Conservation (phyloP, 2,329 filamentous ascomycete species). For the Cercospora zeae-maydis region DNA sequence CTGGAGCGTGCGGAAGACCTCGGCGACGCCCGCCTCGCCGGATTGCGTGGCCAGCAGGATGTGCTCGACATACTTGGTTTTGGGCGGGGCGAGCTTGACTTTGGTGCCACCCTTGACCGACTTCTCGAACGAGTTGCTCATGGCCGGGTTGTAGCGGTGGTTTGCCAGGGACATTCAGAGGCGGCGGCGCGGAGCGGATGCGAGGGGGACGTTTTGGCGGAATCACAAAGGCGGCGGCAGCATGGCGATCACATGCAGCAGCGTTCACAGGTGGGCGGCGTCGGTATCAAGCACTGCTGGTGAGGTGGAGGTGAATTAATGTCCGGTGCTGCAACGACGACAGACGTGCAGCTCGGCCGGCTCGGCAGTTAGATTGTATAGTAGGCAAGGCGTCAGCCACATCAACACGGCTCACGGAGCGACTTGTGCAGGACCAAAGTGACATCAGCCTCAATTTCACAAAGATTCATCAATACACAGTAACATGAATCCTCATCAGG, state of each 20-base stretch:
- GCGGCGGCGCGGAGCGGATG: constrained; percentile 1
- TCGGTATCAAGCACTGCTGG: not conserved
- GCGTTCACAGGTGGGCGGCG: not conserved
- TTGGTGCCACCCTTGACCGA: constrained; percentile 98
- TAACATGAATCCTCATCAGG: too few relatives aligned
- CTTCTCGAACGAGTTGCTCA: constrained; percentile 94
- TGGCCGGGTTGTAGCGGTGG: constrained; percentile 37
- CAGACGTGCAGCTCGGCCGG: not conserved
- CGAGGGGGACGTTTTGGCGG: not conserved
- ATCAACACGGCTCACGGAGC: not conserved
- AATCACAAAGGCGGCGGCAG: not conserved
- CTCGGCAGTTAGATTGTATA: not conserved
- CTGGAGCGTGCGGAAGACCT: constrained; percentile 90
- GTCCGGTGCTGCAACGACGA: not conserved
- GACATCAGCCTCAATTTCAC: not conserved
- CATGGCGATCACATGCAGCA: not conserved
- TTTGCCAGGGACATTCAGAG: constrained; percentile 14
- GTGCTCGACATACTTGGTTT: constrained; percentile 99
- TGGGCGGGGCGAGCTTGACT: constrained; percentile 88
- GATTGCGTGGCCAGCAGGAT: constrained; percentile 93
- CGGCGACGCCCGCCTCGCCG: constrained; percentile 88
- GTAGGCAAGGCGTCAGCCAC: not conserved
- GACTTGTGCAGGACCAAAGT: not conserved
- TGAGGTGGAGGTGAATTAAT: not conserved
- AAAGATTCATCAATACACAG: too few relatives aligned